Evolutionary conservation across 768 basidiomycete species (phyloP), one percentile per base, ranked within the genome.

Genomic region (Dacryopinax spathularia): DNA sequence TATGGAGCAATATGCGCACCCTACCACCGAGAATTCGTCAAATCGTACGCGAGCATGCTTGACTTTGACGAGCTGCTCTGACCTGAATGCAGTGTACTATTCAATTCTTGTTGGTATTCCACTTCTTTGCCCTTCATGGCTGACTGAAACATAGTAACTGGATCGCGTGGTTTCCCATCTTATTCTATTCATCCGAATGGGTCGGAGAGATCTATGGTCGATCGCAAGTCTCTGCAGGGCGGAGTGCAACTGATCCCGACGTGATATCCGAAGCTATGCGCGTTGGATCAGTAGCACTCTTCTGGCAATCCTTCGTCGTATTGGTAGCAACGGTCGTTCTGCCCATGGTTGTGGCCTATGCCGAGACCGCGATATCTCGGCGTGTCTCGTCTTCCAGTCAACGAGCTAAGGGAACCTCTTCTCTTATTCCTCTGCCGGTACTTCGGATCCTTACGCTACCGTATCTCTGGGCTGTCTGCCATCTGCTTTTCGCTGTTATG

Each of bases 101-200:
- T 20, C 87, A 90, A 74, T 88, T 89, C 73, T 89, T 90, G 86
- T 89, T 71, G 69, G 84, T 74, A 29, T n/a, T 22, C 13, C 29
- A 9, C 29, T 22, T 6, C 25, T 36, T 34, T 44, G 43, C 9
- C 20, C 22, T 48, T 43, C 6, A 2, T 29, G n/a, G 18, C 34
- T 67, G 62, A 41, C 29, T 41, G 10, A 22, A 34, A 18, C 16
- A 12, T 63, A 91, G 89, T 65, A 81, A 84, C 13, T 94, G 85
- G 85, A 79, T 93, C 65, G 88, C 83, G 7, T 97, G 95, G 95
- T 96, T 95, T 70, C 93, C 94, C 0, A 75, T 92, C 27, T 78
- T 95, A 1, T 93, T 94, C 74, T 94, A 91, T 76, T 87, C 85
- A 2, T 87, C 88, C 1, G 77, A 90, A 27, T 97, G 92, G 74